Conservation (phyloP, 2,329 filamentous ascomycete genomes). For the Colletotrichum gigasporum region DNA sequence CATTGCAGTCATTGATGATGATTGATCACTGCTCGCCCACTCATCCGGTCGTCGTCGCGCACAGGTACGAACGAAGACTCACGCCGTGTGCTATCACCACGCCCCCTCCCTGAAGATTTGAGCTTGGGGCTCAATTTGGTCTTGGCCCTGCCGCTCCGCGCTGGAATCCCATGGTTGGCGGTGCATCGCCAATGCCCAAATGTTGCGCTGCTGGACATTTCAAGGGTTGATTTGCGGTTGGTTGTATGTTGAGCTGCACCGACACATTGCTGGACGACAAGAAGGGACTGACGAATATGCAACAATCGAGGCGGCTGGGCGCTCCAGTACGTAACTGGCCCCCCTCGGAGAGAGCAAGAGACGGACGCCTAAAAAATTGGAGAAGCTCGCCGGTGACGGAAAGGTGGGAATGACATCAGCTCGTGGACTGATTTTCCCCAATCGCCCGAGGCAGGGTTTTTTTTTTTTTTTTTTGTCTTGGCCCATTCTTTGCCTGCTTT, state of each 20-base stretch:
- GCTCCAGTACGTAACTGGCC: slow-evolving; percentile 6
- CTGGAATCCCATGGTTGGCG: not conserved
- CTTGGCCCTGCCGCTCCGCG: not conserved
- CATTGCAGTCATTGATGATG: too few relatives aligned
- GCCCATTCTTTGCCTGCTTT: not conserved
- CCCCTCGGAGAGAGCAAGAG: not conserved
- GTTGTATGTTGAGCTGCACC: too few relatives aligned
- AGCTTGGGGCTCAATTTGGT: slow-evolving; percentile 7
- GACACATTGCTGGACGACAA: not conserved
- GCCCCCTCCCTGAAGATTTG: not conserved
- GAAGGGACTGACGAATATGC: not conserved
- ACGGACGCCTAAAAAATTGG: not conserved
- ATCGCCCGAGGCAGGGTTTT: slow-evolving; percentile 3
- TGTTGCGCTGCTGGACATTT: too few relatives aligned
- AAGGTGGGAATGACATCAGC: slow-evolving; percentile 29
- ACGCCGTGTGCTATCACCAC: slow-evolving; percentile 15
- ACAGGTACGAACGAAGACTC: too few relatives aligned
- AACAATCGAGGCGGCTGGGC: not conserved
- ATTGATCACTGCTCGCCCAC: not conserved
- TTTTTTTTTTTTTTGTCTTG: too few relatives aligned
- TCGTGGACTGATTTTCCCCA: slow-evolving; percentile 23
- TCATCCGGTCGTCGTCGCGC: slow-evolving; percentile 2
- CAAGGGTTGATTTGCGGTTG: too few relatives aligned
- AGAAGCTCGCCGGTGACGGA: slow-evolving; percentile 9
- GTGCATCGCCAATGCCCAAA: too few relatives aligned